Evolutionary conservation across 441 rosid genomes (phyloP).

Genomic region (Aquilaria agallochum): DNA sequence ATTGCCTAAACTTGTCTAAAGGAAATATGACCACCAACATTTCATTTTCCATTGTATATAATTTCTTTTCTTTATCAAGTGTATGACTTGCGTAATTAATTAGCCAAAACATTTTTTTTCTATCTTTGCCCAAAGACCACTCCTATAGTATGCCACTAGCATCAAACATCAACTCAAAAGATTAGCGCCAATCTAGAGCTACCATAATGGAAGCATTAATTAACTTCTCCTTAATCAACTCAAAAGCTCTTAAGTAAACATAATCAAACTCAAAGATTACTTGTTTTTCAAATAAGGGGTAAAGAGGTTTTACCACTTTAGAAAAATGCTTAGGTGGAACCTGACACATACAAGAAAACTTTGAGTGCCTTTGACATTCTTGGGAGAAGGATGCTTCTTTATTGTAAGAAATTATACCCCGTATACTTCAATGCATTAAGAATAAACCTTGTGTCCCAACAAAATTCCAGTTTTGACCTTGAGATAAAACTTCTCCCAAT

Average conservation of each 20-base stretch:
- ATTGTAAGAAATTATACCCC: too few relatives aligned
- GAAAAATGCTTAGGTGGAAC: not conserved
- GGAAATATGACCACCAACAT: not conserved
- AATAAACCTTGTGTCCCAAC: too few relatives aligned
- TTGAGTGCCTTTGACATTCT: too few relatives aligned
- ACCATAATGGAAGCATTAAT: not conserved
- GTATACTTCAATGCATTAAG: too few relatives aligned
- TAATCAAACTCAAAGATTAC: not conserved
- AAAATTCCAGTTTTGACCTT: too few relatives aligned
- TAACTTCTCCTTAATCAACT: not conserved
- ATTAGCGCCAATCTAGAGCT: not conserved
- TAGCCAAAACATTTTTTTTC: not conserved
- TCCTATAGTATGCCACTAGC: not conserved
- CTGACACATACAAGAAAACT: too few relatives aligned
- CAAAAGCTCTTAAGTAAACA: not conserved
- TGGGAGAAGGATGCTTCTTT: too few relatives aligned
- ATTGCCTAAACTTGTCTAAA: conserved; percentile 1
- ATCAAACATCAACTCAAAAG: conserved; percentile 1
- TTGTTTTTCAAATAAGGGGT: not conserved
- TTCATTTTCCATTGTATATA: conserved; percentile 3
- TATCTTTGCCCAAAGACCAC: not conserved
- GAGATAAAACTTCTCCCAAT: too few relatives aligned
- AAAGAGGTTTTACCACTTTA: not conserved
- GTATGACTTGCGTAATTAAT: not conserved
- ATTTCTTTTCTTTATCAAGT: not conserved